Percentiles rank a stretch among this genome's conserved stretches.
These are phyloP conservation scores for Nicotiana knightiana DNA, from an alignment of 257 asterid species.

Conservation along the genomic window DNA sequence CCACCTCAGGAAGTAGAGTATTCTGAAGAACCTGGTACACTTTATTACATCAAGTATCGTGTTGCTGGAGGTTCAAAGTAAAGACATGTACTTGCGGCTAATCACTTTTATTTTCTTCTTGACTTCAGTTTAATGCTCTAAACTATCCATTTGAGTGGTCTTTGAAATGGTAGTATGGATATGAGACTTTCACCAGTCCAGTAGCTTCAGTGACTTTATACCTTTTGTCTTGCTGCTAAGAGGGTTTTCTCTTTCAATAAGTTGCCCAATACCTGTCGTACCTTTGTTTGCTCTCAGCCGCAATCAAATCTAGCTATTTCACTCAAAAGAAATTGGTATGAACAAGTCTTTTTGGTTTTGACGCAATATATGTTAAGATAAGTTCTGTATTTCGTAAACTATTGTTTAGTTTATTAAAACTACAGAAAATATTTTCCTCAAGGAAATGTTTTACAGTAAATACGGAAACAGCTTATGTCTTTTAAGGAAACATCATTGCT, in stretches of 20 bases:
- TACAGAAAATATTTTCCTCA: background rate
- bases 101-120: background rate
- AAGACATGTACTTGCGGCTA: background rate
- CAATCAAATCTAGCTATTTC: background rate
- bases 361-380: background rate
- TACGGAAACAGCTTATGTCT: background rate
- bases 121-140: background rate
- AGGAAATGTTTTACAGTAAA: background rate
- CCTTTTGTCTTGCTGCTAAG: background rate
- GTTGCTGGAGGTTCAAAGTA: conserved; percentile 99
- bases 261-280: background rate
- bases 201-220: background rate
- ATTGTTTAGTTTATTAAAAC: background rate
- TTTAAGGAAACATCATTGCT: background rate
- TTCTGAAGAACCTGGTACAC: conserved; percentile 86
- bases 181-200: background rate
- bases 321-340: background rate
- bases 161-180: background rate
- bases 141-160: background rate
- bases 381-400: background rate
- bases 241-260: background rate
- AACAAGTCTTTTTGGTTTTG: background rate
- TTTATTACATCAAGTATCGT: conserved; percentile 93
- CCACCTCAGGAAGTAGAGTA: conserved; percentile 84
- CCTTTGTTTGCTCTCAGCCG: background rate